Evolutionary conservation across 768 basidiomycete genomes (phyloP), one percentile per base, ranked within the genome.

Genomic region (Gloeophyllum trabeum): DNA sequence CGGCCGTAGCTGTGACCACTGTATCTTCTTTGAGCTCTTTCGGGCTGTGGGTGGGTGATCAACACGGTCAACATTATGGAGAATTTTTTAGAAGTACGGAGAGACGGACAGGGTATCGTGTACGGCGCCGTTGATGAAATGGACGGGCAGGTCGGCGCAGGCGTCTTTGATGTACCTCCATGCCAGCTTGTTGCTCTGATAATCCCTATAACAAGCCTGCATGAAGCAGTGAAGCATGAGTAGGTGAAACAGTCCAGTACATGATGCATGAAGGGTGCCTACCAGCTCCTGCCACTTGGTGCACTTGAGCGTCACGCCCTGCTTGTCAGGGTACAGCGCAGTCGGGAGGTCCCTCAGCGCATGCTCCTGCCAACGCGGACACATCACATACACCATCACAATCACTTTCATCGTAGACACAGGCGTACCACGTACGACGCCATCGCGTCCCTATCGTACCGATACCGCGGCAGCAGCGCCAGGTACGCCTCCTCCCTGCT

Each of bases 321-420:
- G 7, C 10, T 10, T 37, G 52, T 21, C 38, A 45, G 10, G 48
- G 57, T 46, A 44, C 45, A 3, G 34, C 7, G 36, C 36, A 37
- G 36, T 21, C 20, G 36, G 36, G 36, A 10, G 36, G 10, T 7
- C 10, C 10, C 20, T 12, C 7, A 37, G 20, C 7, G 10, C 36
- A 21, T 37, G 20, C 10, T 10, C 36, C 36, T 37, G 20, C 20
- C 7, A 7, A 37, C n/a, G n/a, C n/a, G n/a, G n/a, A n/a, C n/a
- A 37, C 10, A 37, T 37, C 36, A 12, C 20, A 37, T 37, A 13
- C 7, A 7, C 10, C 7, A 7, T 10, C 36, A 13, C 10, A 21
- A 10, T 13, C 20, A 7, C 10, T 10, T 37, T 37, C 36, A 7
- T 10, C 10, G 20, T 10, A 21, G 20, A 7, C 7, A 37, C 10